phyloP scores from a whole-genome alignment of 2,329 filamentous ascomycete genomes.

The Ophiostoma fasciatum region DNA sequence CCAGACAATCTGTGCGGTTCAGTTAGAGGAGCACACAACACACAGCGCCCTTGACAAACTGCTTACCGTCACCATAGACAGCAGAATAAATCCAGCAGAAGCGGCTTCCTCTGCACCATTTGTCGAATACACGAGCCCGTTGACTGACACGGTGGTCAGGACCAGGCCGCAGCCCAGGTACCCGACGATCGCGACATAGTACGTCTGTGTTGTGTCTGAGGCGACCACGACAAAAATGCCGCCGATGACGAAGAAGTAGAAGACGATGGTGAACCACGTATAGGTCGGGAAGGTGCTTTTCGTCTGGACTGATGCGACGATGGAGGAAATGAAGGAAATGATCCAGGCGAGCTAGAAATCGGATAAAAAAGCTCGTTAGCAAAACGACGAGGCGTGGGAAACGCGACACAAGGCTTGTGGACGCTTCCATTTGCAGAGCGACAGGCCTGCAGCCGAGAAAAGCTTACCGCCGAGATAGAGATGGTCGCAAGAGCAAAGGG shows the following conservation, averaged over 20 bases:
- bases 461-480: conserved; percentile 72
- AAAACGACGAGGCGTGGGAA: neutral
- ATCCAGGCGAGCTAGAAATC: conserved; percentile 98
- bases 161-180: conserved; percentile 75
- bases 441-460: too few species aligned
- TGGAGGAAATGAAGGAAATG: conserved; percentile 76
- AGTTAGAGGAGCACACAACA: neutral
- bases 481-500: conserved; percentile 91
- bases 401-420: neutral
- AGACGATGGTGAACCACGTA: conserved; percentile 83
- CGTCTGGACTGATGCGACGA: conserved; percentile 49
- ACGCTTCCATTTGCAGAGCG: too few species aligned
- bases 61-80: conserved; percentile 86
- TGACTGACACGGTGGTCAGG: conserved; percentile 73
- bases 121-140: conserved; percentile 66
- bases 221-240: conserved; percentile 73
- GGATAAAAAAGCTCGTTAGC: conserved; percentile 7
- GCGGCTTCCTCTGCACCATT: conserved; percentile 67
- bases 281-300: conserved; percentile 58
- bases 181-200: conserved; percentile 81
- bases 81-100: conserved; percentile 81
- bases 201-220: conserved; percentile 71
- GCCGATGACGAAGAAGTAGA: conserved; percentile 68
- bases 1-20: conserved; percentile 63
- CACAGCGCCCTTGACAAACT: too few species aligned